Conservation (phyloP, 305 asterid genomes). For the Fraxinus nigra region DNA sequence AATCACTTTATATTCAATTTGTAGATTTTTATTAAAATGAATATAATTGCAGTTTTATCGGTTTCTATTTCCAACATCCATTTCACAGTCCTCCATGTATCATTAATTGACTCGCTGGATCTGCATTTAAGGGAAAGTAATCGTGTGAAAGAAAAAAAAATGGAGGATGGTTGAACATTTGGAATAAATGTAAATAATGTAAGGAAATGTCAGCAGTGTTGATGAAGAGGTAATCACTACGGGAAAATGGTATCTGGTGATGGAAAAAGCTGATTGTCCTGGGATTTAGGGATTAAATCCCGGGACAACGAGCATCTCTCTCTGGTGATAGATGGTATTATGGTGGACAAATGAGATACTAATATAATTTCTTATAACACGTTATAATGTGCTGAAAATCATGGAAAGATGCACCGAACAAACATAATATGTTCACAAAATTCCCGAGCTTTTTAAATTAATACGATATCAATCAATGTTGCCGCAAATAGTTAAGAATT, state of each 20-base stretch:
- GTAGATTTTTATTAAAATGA: not conserved
- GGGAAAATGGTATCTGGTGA: not conserved
- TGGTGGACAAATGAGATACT: not conserved
- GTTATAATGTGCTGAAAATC: not conserved
- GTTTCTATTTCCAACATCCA: not conserved
- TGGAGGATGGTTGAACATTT: not conserved
- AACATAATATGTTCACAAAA: not conserved
- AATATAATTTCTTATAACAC: not conserved
- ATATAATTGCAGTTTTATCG: not conserved
- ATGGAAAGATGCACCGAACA: not conserved
- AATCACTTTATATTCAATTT: not conserved
- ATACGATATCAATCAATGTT: constrained; percentile 4
- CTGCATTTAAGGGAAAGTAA: not conserved
- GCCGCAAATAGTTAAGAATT: not conserved
- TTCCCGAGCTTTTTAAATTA: not conserved
- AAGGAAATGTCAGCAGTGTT: not conserved
- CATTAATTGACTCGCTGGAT: not conserved
- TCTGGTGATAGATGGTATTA: too few relatives aligned
- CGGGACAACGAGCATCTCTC: too few relatives aligned
- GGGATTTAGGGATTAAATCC: too few relatives aligned
- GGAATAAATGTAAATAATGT: not conserved
- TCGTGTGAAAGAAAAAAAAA: not conserved
- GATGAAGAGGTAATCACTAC: not conserved
- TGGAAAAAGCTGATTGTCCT: too few relatives aligned
- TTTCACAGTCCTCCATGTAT: not conserved